Conservation (phyloP, 495 filamentous ascomycete species). For the Daldinia caldariorum region DNA sequence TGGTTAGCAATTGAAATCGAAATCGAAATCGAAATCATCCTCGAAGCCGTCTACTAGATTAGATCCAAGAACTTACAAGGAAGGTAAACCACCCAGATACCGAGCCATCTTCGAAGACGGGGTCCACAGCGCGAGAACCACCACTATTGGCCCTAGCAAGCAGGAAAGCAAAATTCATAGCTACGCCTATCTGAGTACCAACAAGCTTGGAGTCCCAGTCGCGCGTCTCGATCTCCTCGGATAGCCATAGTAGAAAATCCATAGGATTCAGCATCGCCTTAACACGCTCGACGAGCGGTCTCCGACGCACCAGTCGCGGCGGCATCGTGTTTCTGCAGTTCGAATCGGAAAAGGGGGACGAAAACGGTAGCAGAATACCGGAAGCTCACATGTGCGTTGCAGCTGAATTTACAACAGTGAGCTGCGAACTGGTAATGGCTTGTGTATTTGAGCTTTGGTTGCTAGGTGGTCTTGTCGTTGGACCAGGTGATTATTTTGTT, state of each 20-base stretch:
- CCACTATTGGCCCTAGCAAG: slow-evolving; percentile 78
- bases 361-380: slow-evolving; percentile 8
- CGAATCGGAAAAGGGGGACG: background rate
- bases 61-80: slow-evolving; percentile 69
- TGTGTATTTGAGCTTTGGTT: slow-evolving; percentile 7
- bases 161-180: slow-evolving; percentile 80
- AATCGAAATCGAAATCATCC: slow-evolving; percentile 2
- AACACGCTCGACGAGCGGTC: slow-evolving; percentile 79
- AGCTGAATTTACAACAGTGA: slow-evolving; percentile 1
- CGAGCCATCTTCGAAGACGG: slow-evolving; percentile 82
- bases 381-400: slow-evolving; percentile 24
- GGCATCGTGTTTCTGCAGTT: slow-evolving; percentile 46
- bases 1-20: slow-evolving; percentile 17
- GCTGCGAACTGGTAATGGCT: background rate
- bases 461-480: background rate
- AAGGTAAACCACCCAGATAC: slow-evolving; percentile 74
- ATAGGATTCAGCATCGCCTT: slow-evolving; percentile 81
- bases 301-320: slow-evolving; percentile 77
- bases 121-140: slow-evolving; percentile 64
- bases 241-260: slow-evolving; percentile 88
- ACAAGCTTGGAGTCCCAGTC: slow-evolving; percentile 88
- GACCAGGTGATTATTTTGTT: slow-evolving; percentile 10
- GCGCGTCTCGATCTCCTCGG: slow-evolving; percentile 85
- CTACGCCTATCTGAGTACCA: slow-evolving; percentile 76
- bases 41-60: background rate